These are phyloP conservation scores for Cryptococcus maquisensis DNA, from an alignment of 1,284 basidiomycete species.

Conservation along the genomic window DNA sequence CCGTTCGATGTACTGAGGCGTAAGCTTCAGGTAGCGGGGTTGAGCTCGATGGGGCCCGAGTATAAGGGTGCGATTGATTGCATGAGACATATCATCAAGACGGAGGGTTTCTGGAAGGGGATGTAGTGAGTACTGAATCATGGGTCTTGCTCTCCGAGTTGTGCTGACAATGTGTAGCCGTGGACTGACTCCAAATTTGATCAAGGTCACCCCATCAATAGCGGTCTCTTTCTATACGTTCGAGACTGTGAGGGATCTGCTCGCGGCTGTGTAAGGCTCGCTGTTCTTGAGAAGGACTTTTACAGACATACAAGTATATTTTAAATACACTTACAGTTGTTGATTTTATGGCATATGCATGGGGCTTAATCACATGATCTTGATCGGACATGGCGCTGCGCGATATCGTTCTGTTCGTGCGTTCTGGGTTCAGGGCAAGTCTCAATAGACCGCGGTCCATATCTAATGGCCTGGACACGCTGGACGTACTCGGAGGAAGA, in stretches of 20 bases:
- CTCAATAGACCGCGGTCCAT: no score
- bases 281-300: not conserved
- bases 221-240: conserved; percentile 63
- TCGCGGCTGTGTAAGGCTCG: conserved; percentile 17
- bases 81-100: conserved; percentile 62
- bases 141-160: not conserved
- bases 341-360: not conserved
- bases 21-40: conserved; percentile 86
- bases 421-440: no score
- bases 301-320: not conserved
- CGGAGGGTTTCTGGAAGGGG: conserved; percentile 61
- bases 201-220: conserved; percentile 86
- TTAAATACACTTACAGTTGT: not conserved
- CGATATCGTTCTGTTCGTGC: no score
- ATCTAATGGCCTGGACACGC: no score
- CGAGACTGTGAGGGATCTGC: conserved; percentile 46
- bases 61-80: conserved; percentile 78
- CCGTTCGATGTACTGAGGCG: conserved; percentile 90
- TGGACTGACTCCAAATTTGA: conserved; percentile 85
- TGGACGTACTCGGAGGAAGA: no score
- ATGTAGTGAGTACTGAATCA: conserved; percentile 41
- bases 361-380: not conserved
- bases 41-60: conserved; percentile 61
- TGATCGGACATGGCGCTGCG: no score
- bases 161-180: conserved; percentile 60